Conservation (phyloP, 2,329 filamentous ascomycete genomes). For the Colletotrichum sp. region DNA sequence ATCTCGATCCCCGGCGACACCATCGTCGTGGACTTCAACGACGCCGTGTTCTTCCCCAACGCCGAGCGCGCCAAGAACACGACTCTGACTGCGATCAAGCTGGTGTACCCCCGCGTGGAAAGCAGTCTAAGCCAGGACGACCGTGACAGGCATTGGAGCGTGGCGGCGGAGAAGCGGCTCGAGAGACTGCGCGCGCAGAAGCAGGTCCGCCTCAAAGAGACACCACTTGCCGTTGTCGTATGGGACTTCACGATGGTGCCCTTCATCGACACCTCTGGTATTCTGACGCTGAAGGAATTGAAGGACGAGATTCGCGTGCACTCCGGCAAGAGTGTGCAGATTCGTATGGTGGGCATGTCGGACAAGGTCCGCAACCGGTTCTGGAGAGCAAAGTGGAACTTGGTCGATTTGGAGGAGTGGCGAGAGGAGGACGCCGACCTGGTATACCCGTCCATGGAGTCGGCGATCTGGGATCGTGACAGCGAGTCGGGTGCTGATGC, state of each 20-base stretch:
- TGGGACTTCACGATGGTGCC: slow-evolving; percentile 58
- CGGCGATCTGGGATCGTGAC: slow-evolving; percentile 18
- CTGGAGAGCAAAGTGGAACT: slow-evolving; percentile 40
- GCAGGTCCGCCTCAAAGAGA: slow-evolving; percentile 29
- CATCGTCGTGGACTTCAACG: slow-evolving; percentile 61
- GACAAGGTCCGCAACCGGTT: slow-evolving; percentile 46
- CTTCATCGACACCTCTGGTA: slow-evolving; percentile 59
- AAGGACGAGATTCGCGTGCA: slow-evolving; percentile 54
- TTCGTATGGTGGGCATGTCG: slow-evolving; percentile 55
- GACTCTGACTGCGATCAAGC: slow-evolving; percentile 50
- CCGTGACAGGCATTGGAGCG: slow-evolving; percentile 58
- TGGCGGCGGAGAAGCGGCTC: slow-evolving; percentile 53
- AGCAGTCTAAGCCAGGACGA: slow-evolving; percentile 33
- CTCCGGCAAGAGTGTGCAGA: slow-evolving; percentile 48
- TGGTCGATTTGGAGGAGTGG: slow-evolving; percentile 16
- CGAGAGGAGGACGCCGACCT: slow-evolving; percentile 16
- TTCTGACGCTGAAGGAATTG: slow-evolving; percentile 55
- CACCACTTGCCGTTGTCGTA: slow-evolving; percentile 50
- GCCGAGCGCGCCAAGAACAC: slow-evolving; percentile 44
- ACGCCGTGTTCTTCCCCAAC: slow-evolving; percentile 67
- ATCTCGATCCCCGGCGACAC: slow-evolving; percentile 48
- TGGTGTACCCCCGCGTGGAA: slow-evolving; percentile 35
- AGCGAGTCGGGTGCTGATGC: background rate
- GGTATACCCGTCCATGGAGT: slow-evolving; percentile 15
- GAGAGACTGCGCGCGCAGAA: slow-evolving; percentile 47